Evolutionary conservation across 441 rosid species (phyloP), one percentile per base, ranked within the genome.

Genomic region (Croton setiger): DNA sequence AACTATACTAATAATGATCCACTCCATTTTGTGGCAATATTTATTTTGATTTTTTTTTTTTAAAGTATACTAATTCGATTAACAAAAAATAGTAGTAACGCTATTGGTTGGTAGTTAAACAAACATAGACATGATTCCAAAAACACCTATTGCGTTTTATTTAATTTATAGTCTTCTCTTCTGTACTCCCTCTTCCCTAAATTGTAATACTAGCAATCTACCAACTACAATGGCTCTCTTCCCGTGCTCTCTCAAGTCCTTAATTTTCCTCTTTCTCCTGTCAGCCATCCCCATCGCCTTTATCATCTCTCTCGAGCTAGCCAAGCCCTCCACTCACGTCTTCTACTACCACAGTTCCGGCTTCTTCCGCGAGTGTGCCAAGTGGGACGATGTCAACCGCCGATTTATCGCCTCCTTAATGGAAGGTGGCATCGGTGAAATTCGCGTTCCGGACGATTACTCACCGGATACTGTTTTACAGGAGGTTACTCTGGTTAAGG

Each of bases 391-490:
- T 7, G 69, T 61, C 20, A 71, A 82, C 78, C 84, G 81, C 60
- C 86, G 96, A 14, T 93, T 93, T 82, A 79, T 93, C 73, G 89
- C 91, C 74, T 86, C 93, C 71, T 87, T 76, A 80, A 61, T 93
- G 54, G 95, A 86, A 41, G 96, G 97, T 1, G 96, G 96, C 60
- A 36, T 91, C 70, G 96, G 91, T 15, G 77, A 87, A 82, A 72
- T 93, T 53, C 76, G 72, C 60, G 86, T 89, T 21, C 84, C 84
- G 1, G 78, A 74, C 4, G 78, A 60, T 60, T 35, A 71, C 72
- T 51, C 75, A 9, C 49, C 70, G 0, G 81, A 51, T 4, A 69
- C 72, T 36, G 82, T 78, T 57, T 70, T 91, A 9, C 74, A 81
- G 23, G 98, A 93, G 77, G 74, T 83, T 41, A 69, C 78, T 36